phyloP scores from a whole-genome alignment of 768 basidiomycete species.

The Phallus indusiatus region DNA sequence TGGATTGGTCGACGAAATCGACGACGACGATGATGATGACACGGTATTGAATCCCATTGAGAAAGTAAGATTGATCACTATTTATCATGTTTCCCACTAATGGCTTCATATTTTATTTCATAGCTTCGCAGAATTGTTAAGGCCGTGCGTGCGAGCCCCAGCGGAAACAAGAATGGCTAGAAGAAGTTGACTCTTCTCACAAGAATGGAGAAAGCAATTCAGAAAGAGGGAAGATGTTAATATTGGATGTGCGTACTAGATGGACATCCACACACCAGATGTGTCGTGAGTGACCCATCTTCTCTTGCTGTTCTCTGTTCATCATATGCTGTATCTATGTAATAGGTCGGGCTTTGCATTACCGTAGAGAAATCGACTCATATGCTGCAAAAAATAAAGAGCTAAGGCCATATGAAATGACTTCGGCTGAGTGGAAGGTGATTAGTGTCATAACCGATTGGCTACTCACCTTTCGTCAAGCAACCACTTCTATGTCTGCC shows the following conservation, averaged over 20 bases:
- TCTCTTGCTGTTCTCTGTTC: not conserved
- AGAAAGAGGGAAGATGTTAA: not conserved
- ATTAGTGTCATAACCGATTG: conserved; percentile 17
- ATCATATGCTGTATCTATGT: not conserved
- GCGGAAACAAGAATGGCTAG: not conserved
- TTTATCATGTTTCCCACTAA: not conserved
- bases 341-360: conserved; percentile 20
- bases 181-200: not conserved
- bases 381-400: conserved; percentile 14
- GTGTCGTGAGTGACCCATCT: conserved; percentile 2
- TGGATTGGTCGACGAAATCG: not conserved
- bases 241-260: conserved; percentile 4
- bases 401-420: conserved; percentile 13
- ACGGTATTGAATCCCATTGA: not conserved
- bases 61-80: not conserved
- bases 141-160: not conserved
- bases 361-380: conserved; percentile 9
- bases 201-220: not conserved
- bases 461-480: conserved; percentile 21
- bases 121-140: not conserved
- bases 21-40: not conserved
- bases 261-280: conserved; percentile 10
- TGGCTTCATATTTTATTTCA: not conserved
- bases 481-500: conserved; percentile 25
- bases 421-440: conserved; percentile 19